These are phyloP conservation scores for Xylariaceae sp. DNA, from an alignment of 2,329 filamentous ascomycete genomes.

Conservation along the genomic window DNA sequence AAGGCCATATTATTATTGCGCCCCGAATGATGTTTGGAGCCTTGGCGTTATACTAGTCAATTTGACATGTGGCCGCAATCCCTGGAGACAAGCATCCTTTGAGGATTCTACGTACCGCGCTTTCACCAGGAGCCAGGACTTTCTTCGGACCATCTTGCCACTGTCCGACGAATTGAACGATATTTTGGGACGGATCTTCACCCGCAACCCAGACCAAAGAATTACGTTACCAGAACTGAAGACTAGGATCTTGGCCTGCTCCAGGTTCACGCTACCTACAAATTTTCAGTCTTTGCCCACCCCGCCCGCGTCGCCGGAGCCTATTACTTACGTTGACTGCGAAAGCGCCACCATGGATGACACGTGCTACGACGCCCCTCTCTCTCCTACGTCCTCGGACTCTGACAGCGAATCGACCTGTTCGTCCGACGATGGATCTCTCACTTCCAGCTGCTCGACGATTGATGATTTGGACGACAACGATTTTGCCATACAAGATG, in stretches of 20 bases:
- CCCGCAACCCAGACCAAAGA: conserved; percentile 75
- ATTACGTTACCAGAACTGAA: conserved; percentile 79
- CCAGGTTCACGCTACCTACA: conserved; percentile 60
- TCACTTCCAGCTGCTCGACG: conserved; percentile 50
- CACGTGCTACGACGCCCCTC: conserved; percentile 38
- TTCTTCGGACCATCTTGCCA: conserved; percentile 88
- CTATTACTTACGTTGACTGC: conserved; percentile 42
- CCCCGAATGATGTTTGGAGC: conserved; percentile 96
- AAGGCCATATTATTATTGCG: conserved; percentile 80
- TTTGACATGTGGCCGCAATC: conserved; percentile 94
- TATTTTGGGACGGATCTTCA: conserved; percentile 84
- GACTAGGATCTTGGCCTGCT: conserved; percentile 70
- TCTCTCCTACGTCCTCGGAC: conserved; percentile 46
- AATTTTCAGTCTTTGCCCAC: conserved; percentile 31
- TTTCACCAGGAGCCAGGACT: conserved; percentile 78
- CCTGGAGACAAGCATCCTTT: conserved; percentile 92
- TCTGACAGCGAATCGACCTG: conserved; percentile 38
- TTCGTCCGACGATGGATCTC: conserved; percentile 52
- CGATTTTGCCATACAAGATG: conserved; percentile 41
- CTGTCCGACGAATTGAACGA: conserved; percentile 84
- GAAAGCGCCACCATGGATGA: conserved; percentile 43
- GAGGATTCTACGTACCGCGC: conserved; percentile 95
- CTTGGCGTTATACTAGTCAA: conserved; percentile 98
- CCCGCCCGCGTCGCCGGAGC: conserved; percentile 40
- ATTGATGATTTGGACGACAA: conserved; percentile 48